Percentiles rank a stretch among this genome's conserved stretches.
Evolutionary conservation across 805 yeast genomes (phyloP).

Genomic region (Candida krabiensis): DNA sequence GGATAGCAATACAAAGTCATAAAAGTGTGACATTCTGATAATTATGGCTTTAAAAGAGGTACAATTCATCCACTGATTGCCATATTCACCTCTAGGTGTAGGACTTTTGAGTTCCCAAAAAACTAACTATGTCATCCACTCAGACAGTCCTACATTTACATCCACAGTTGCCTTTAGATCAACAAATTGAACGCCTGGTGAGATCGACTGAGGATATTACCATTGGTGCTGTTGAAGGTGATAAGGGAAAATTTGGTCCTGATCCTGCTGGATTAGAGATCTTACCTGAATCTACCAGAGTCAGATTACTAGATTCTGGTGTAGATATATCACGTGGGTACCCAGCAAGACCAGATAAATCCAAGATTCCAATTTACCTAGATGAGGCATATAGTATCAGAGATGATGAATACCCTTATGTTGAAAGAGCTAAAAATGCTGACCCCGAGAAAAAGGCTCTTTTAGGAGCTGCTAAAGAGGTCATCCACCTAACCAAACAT

Average conservation of each 20-base stretch:
- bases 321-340: conserved; percentile 40
- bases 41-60: no score
- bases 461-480: conserved; percentile 41
- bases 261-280: conserved; percentile 26
- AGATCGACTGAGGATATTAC: conserved; percentile 13
- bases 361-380: conserved; percentile 36
- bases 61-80: no score
- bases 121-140: no score
- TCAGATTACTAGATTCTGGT: conserved; percentile 35
- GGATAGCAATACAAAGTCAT: no score
- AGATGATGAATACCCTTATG: conserved; percentile 34
- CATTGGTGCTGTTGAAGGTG: conserved; percentile 12
- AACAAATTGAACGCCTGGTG: conserved; percentile 25
- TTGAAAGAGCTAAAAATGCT: conserved; percentile 37
- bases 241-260: conserved; percentile 15
- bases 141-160: no score
- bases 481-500: conserved; percentile 43
- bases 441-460: conserved; percentile 44
- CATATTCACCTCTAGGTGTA: no score
- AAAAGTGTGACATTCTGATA: no score
- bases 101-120: no score
- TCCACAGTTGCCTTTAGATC: conserved; percentile 18
- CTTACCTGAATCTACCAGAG: conserved; percentile 29
- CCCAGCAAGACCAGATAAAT: conserved; percentile 37
- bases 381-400: conserved; percentile 42